Evolutionary conservation across 352 stramenopile genomes (phyloP).

Genomic region (Ophiocytium majus): DNA sequence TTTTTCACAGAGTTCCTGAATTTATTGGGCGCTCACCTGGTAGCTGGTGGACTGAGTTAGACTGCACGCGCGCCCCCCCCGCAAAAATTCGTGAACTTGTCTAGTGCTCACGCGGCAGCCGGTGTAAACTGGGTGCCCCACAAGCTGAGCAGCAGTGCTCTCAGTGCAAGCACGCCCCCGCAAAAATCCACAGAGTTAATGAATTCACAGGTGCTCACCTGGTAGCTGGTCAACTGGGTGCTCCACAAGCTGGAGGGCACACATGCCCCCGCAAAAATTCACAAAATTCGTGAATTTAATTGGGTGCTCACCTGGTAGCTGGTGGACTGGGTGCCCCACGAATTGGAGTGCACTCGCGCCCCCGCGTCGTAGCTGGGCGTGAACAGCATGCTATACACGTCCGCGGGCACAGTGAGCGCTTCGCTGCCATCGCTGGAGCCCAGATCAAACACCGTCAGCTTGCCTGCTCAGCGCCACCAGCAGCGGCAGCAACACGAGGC

Average conservation of each 20-base stretch:
- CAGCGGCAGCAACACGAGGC: no score
- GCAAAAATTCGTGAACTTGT: no score
- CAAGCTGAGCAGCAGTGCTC: no score
- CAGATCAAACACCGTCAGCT: slow-evolving; percentile 52
- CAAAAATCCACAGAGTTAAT: not conserved
- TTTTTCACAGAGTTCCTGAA: not conserved
- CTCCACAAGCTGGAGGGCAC: slow-evolving; percentile 51
- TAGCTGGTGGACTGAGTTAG: slow-evolving; percentile 39
- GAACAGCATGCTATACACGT: slow-evolving; percentile 35
- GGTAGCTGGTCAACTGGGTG: slow-evolving; percentile 37
- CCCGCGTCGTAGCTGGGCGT: slow-evolving; percentile 32
- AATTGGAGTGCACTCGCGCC: slow-evolving; percentile 47
- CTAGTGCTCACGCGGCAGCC: no score
- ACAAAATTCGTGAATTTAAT: not conserved
- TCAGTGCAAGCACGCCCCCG: slow-evolving; percentile 37
- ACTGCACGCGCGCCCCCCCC: slow-evolving; percentile 40
- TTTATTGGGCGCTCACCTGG: not conserved
- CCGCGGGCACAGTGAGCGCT: slow-evolving; percentile 38
- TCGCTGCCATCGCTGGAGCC: slow-evolving; percentile 38
- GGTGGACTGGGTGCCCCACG: slow-evolving; percentile 44
- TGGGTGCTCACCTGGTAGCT: slow-evolving; percentile 18
- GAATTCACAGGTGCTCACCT: not conserved
- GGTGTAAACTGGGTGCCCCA: slow-evolving; percentile 50
- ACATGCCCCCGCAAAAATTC: slow-evolving; percentile 25
- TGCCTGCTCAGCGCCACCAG: no score